Base-by-base conservation (phyloP, 805 yeast species). In the Pichia nakasei region DNA sequence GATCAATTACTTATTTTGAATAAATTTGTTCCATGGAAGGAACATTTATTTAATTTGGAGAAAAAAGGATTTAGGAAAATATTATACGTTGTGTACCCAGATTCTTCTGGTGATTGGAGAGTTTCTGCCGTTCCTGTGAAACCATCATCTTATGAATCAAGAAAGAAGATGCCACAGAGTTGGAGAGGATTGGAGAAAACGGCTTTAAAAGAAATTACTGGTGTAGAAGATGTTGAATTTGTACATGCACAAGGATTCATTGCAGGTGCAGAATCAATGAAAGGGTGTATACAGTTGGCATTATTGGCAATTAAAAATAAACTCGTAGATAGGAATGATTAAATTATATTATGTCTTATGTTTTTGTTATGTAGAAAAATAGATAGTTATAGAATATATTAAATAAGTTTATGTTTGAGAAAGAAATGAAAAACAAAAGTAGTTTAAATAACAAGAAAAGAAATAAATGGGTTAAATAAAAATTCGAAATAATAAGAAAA, bases 201-300 rank as follows among this genome's bases (percentile, higher is more conserved):
- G 19, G 82, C 71, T 40, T 73, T 91, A 53, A 74, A 82, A 49
- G 67, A 77, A 51, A 65, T 73, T 50, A 69, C 85, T 35, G 95
- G 91, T 13, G 74, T 93, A 40, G 78, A 76, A 24, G 96, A 85
- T 9, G 84, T 95, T 58, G 76, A 87, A 22, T 91, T 91, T 59
- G 79, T 91, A 44, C 98, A 91, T 57, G 95, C 97, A 36, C 83
- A 94, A 35, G 97, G 98, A 0, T 91, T 91, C 64, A 91, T 91
- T 58, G 97, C 97, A 38, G 98, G 98, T 41, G 85, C 89, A 45
- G 70, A 77, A 57, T 73, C 91, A 22, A 66, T 71, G 50, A 96
- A 85, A 41, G 82, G 85, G 27, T 46, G 49, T 37, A 22, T 48
- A 21, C 24, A 44, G 32, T 29, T 29, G 15, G 13, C 17, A 9